Evolutionary conservation across 352 stramenopile species (phyloP).

Genomic region (Pythium dissotocum): DNA sequence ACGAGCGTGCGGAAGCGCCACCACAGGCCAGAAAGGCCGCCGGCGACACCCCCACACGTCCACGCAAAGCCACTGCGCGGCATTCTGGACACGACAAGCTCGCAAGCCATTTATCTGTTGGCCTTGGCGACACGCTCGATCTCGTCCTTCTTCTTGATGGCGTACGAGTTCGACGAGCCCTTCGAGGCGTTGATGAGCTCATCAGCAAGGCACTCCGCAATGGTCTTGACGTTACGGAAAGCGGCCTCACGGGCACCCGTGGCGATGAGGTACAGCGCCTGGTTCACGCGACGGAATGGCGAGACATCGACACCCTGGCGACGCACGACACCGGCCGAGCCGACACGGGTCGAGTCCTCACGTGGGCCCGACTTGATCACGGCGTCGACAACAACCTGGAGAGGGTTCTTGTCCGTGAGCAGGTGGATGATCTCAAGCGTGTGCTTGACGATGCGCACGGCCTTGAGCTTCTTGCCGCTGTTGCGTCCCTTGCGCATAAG

Average conservation of each 20-base stretch:
- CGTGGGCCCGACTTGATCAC: slow-evolving; percentile 96
- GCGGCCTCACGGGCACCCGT: slow-evolving; percentile 97
- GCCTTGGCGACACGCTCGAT: slow-evolving; percentile 99
- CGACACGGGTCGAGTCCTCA: slow-evolving; percentile 99
- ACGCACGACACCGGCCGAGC: slow-evolving; percentile 98
- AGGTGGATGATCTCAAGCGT: slow-evolving; percentile 99
- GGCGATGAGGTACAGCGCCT: slow-evolving; percentile 98
- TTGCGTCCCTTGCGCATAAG: slow-evolving; percentile 99
- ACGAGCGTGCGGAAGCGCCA: neutral
- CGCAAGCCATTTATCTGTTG: slow-evolving; percentile 96
- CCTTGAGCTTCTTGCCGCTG: slow-evolving; percentile 99
- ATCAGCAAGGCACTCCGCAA: slow-evolving; percentile 99
- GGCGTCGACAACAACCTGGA: slow-evolving; percentile 95
- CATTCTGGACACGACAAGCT: slow-evolving; percentile 7
- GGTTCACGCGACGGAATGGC: slow-evolving; percentile 99
- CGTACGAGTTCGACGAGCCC: slow-evolving; percentile 99
- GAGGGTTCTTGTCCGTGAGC: slow-evolving; percentile 99
- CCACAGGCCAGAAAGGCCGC: neutral
- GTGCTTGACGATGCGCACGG: slow-evolving; percentile 98
- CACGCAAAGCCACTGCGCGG: neutral
- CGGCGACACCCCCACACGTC: neutral
- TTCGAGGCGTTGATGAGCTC: slow-evolving; percentile 99
- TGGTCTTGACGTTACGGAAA: slow-evolving; percentile 99
- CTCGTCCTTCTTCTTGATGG: slow-evolving; percentile 99
- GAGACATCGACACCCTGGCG: slow-evolving; percentile 99